Evolutionary conservation across 768 basidiomycete species (phyloP).

Genomic region (Amyloporia xantha): DNA sequence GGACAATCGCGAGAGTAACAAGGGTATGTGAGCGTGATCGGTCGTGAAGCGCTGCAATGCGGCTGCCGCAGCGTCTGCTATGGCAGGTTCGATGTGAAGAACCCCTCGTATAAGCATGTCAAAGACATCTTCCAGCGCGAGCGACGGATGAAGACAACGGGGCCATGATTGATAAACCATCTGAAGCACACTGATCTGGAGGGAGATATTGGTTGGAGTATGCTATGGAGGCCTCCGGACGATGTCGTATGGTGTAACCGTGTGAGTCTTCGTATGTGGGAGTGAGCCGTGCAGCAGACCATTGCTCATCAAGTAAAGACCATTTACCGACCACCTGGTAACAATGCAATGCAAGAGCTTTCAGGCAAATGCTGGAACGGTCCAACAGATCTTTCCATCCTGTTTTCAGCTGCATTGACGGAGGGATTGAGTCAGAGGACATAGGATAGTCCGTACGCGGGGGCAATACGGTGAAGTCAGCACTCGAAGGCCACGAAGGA

Average conservation of each 20-base stretch:
- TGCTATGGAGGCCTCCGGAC: conserved; percentile 55
- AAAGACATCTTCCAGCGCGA: conserved; percentile 53
- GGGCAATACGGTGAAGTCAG: conserved; percentile 55
- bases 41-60: conserved; percentile 71
- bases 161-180: conserved; percentile 83
- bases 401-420: conserved; percentile 48
- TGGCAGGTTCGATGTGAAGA: conserved; percentile 75
- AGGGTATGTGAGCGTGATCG: conserved; percentile 46
- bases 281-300: conserved; percentile 55
- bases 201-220: conserved; percentile 58
- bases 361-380: conserved; percentile 50
- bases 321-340: conserved; percentile 63
- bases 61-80: conserved; percentile 60
- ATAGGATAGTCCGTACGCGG: conserved; percentile 62
- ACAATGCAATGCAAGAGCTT: conserved; percentile 50
- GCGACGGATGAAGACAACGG: conserved; percentile 56
- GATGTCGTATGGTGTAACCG: conserved; percentile 60
- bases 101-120: conserved; percentile 77
- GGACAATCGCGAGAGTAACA: conserved; percentile 59
- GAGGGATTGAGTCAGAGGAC: conserved; percentile 57
- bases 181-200: conserved; percentile 64
- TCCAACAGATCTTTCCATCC: conserved; percentile 72
- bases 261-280: conserved; percentile 64
- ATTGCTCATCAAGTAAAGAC: conserved; percentile 83
- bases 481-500: conserved; percentile 74